These are phyloP conservation scores for Xylaria scruposa DNA, from an alignment of 495 filamentous ascomycete genomes.

Conservation along the genomic window DNA sequence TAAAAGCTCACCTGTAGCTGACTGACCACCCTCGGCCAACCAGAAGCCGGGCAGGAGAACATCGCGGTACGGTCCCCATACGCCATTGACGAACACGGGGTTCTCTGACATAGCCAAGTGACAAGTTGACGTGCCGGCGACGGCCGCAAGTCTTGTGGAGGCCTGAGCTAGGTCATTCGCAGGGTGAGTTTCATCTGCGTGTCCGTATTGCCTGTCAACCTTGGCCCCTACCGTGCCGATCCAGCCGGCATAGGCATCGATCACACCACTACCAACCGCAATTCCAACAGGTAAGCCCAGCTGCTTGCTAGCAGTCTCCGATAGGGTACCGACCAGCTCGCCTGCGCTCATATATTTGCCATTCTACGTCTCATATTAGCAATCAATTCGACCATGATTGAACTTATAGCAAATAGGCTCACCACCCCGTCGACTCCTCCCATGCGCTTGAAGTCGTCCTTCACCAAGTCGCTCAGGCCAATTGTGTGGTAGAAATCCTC, in stretches of 20 bases:
- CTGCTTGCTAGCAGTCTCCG: slow-evolving; percentile 79
- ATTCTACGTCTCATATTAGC: slow-evolving; percentile 64
- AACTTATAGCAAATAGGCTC: slow-evolving; percentile 55
- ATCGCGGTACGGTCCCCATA: slow-evolving; percentile 96
- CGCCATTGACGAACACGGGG: slow-evolving; percentile 88
- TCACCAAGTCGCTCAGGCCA: slow-evolving; percentile 78
- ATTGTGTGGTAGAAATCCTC: slow-evolving; percentile 88
- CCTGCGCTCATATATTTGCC: slow-evolving; percentile 89
- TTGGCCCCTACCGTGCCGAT: slow-evolving; percentile 98
- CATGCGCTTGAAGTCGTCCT: slow-evolving; percentile 89
- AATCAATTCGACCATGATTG: slow-evolving; percentile 32
- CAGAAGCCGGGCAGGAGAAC: slow-evolving; percentile 89
- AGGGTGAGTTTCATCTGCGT: slow-evolving; percentile 63
- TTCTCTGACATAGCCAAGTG: slow-evolving; percentile 94
- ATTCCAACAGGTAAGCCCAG: slow-evolving; percentile 88
- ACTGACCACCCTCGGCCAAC: slow-evolving; percentile 97
- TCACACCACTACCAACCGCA: slow-evolving; percentile 93
- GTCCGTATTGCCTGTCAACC: slow-evolving; percentile 69
- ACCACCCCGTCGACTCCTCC: slow-evolving; percentile 94
- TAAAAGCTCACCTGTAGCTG: slow-evolving; percentile 90
- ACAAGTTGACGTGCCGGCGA: slow-evolving; percentile 96
- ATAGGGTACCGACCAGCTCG: slow-evolving; percentile 83
- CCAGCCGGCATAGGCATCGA: slow-evolving; percentile 98
- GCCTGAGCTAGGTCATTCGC: slow-evolving; percentile 86
- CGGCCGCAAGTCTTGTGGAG: slow-evolving; percentile 92